phyloP scores from a whole-genome alignment of 2,329 filamentous ascomycete species.

The Fusarium sacchari region DNA sequence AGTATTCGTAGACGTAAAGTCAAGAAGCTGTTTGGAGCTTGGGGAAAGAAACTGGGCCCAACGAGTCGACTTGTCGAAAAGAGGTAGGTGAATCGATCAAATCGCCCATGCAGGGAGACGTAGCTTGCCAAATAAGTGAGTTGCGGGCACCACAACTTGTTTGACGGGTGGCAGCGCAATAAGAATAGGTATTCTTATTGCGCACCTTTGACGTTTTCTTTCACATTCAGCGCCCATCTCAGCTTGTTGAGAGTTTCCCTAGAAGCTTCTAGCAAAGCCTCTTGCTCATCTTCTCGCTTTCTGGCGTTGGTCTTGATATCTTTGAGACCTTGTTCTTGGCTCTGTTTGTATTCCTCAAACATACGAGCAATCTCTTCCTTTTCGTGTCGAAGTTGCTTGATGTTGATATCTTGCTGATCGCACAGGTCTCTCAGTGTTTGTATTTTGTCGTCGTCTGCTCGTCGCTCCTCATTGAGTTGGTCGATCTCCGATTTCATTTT shows the following conservation, averaged over 20 bases:
- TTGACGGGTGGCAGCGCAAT: neutral
- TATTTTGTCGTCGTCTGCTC: conserved; percentile 70
- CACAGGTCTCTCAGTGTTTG: conserved; percentile 73
- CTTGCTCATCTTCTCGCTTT: conserved; percentile 69
- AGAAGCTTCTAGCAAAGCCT: conserved; percentile 66
- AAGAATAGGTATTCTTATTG: conserved; percentile 50
- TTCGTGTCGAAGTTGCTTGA: conserved; percentile 67
- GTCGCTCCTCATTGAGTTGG: conserved; percentile 64
- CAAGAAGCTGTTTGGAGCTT: conserved; percentile 15
- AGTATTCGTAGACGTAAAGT: conserved; percentile 32
- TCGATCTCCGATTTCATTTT: conserved; percentile 64
- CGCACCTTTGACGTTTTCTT: conserved; percentile 67
- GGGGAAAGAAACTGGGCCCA: conserved; percentile 6
- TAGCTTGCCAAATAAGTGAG: neutral
- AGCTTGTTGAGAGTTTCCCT: conserved; percentile 72
- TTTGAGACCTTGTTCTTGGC: conserved; percentile 69
- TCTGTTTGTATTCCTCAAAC: conserved; percentile 72
- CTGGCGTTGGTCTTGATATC: conserved; percentile 68
- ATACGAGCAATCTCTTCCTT: conserved; percentile 69
- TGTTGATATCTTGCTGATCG: conserved; percentile 77
- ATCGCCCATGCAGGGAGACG: neutral
- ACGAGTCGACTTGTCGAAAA: neutral
- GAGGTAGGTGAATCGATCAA: neutral
- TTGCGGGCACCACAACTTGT: neutral
- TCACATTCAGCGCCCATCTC: conserved; percentile 76